Base-by-base conservation (phyloP, 192 early-diverging fungal genomes). In the Pilobolus umbonatus region DNA sequence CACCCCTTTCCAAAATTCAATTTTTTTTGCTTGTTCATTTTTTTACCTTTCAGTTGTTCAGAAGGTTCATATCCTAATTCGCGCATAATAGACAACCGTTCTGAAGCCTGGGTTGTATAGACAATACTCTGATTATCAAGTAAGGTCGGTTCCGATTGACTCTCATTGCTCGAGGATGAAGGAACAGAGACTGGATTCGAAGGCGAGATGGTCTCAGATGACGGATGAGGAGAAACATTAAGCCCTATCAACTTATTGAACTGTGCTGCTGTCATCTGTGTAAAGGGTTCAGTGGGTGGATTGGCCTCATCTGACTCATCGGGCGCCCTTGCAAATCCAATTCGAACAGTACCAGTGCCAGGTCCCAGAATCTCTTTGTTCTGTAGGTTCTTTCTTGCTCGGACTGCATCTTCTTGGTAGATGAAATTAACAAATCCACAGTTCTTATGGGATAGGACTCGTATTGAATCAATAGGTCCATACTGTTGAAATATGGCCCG, bases 391-490 rank as follows among this genome's bases (percentile, higher is more conserved):
- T 89, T 82, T 55, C 88, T 87, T 24, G 94, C 96, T 21, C 82
- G 74, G 58, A 95, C 89, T 8, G 94, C 93, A 66, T 98, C 90
- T 35, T 94, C 93, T 52, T 91, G 77, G 49, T 76, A 77, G 24
- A 85, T 83, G 75, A 96, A 98, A 68, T 96, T 98, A 57, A 98
- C 92, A 75, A 96, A 96, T 1, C 93, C 96, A 68, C 96, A 95
- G 67, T 88, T 93, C 62, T 98, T 98, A 76, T 94, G 93, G 9
- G 91, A 91, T 67, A 98, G 65, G 5, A 98, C 92, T 5, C 96
- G 86, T 25, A 91, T 89, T 17, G 93, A 96, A 70, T 98, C 96
- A 57, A 98, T 91, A 0, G 81, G 58, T 25, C 96, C 96, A 67
- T 79, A 96, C 22, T 69, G 74, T 22, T 81, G 54, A 68, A 98